phyloP scores from a whole-genome alignment of 179 eudicot genomes.

The Drosera spatulata region DNA sequence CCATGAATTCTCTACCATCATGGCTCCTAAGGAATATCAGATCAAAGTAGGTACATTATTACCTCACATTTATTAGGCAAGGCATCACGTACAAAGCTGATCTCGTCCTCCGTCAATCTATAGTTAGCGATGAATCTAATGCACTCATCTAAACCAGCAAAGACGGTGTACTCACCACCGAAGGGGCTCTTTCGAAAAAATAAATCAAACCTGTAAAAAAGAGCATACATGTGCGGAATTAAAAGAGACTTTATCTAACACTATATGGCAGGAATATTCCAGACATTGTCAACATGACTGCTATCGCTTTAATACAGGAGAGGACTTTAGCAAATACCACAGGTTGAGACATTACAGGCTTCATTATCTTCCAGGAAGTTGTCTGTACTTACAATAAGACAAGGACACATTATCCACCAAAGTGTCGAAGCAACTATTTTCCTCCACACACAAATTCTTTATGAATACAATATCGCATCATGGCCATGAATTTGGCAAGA shows the following conservation, averaged over 20 bases:
- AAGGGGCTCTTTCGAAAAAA: slow-evolving; percentile 48
- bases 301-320: no score
- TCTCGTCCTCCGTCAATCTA: slow-evolving; percentile 65
- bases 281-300: no score
- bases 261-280: not conserved
- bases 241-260: no score
- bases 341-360: no score
- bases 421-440: no score
- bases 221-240: not conserved
- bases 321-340: no score
- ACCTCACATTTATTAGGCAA: slow-evolving; percentile 89
- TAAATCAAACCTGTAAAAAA: slow-evolving; percentile 75
- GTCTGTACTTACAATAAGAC: no score
- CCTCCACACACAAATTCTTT: no score
- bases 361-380: no score
- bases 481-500: no score
- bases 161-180: slow-evolving; percentile 44
- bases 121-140: slow-evolving; percentile 77
- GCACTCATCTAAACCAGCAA: slow-evolving; percentile 98
- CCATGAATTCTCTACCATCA: not conserved
- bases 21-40: not conserved
- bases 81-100: slow-evolving; percentile 45
- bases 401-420: no score
- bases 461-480: no score
- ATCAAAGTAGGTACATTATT: slow-evolving; percentile 6